These are phyloP conservation scores for Eucalyptus sp. DNA, from an alignment of 345 rosid genomes.

Conservation along the genomic window DNA sequence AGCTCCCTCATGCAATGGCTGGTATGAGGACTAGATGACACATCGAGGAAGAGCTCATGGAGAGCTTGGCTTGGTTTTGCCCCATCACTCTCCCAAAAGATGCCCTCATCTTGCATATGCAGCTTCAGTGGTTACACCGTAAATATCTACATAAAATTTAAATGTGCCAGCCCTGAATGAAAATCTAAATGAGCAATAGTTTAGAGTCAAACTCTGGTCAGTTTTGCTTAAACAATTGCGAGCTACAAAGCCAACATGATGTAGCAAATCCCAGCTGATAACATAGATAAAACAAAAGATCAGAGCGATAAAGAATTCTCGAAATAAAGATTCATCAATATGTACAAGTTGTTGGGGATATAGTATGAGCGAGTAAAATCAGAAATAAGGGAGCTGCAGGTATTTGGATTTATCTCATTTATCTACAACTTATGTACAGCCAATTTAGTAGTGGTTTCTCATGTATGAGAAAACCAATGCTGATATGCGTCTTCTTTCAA, in stretches of 20 bases:
- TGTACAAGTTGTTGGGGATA: neutral
- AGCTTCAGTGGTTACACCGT: neutral
- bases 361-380: neutral
- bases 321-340: neutral
- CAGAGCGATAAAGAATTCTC: neutral
- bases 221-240: neutral
- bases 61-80: neutral
- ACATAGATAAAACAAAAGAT: neutral
- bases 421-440: neutral
- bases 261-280: neutral
- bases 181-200: neutral
- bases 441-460: neutral
- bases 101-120: neutral
- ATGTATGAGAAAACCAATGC: neutral
- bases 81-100: neutral
- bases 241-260: neutral
- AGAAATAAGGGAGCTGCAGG: neutral
- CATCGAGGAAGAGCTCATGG: neutral
- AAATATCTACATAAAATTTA: neutral
- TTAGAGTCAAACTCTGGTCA: neutral
- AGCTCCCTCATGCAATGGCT: neutral
- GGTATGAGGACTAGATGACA: neutral
- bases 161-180: neutral
- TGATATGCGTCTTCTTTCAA: neutral
- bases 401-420: neutral